Evolutionary conservation across 2,329 filamentous ascomycete genomes (phyloP).

Genomic region (Aspergillus amoenus): DNA sequence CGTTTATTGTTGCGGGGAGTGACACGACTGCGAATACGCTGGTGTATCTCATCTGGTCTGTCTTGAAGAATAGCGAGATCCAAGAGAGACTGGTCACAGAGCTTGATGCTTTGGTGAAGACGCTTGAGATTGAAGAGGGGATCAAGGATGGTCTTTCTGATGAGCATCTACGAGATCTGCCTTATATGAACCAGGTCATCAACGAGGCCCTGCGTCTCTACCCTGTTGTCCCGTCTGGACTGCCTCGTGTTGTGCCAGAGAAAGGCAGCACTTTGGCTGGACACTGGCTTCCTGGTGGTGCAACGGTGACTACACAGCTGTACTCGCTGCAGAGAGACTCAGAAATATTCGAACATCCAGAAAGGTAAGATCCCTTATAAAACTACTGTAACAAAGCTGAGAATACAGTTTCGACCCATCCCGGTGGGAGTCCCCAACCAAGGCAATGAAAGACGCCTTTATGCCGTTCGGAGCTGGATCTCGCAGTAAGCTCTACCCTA

Average conservation of each 20-base stretch:
- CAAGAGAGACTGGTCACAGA: conserved; percentile 21
- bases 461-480: conserved; percentile 70
- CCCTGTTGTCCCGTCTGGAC: conserved; percentile 55
- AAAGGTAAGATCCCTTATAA: conserved; percentile 20
- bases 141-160: conserved; percentile 16
- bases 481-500: conserved; percentile 37
- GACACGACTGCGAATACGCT: conserved; percentile 54
- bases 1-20: conserved; percentile 52
- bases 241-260: conserved; percentile 53
- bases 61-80: conserved; percentile 19
- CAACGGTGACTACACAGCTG: conserved; percentile 54
- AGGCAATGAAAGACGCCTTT: conserved; percentile 56
- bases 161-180: conserved; percentile 51
- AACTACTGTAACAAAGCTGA: neutral
- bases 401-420: conserved; percentile 23
- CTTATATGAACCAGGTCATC: conserved; percentile 58
- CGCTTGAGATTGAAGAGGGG: neutral
- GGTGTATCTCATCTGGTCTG: conserved; percentile 42
- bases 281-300: conserved; percentile 50
- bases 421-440: conserved; percentile 25
- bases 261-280: conserved; percentile 44
- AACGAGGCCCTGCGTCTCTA: conserved; percentile 59
- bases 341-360: conserved; percentile 50
- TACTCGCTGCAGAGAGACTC: conserved; percentile 58
- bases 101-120: neutral